Conservation (phyloP, 1,284 basidiomycete species). For the Ceratobasidium sp. region DNA sequence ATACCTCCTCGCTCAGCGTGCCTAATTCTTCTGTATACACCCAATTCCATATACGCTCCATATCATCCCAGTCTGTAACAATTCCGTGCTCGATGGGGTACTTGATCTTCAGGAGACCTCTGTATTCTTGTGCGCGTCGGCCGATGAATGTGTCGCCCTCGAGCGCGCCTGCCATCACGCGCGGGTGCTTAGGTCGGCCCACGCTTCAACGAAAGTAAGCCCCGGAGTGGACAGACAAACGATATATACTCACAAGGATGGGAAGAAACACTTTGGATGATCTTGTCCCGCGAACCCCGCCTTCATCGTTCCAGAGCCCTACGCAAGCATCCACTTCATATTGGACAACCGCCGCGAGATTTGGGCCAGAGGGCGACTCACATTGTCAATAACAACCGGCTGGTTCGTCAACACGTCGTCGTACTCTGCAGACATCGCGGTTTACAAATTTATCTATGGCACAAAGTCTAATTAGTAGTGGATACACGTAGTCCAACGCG, state of each 20-base stretch:
- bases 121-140: conserved; percentile 89
- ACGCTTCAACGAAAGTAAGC: conserved; percentile 66
- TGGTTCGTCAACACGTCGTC: conserved; percentile 93
- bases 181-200: conserved; percentile 93
- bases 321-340: conserved; percentile 46
- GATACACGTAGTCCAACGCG: conserved; percentile 9
- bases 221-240: conserved; percentile 48
- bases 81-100: conserved; percentile 97
- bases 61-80: conserved; percentile 97
- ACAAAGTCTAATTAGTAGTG: conserved; percentile 11
- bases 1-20: conserved; percentile 93
- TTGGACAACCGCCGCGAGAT: conserved; percentile 44
- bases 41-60: conserved; percentile 97
- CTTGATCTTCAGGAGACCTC: conserved; percentile 94
- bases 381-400: conserved; percentile 96
- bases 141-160: conserved; percentile 96
- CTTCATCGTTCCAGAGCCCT: conserved; percentile 98
- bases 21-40: conserved; percentile 95
- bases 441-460: background rate
- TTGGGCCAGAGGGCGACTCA: conserved; percentile 56
- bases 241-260: conserved; percentile 84
- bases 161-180: conserved; percentile 95
- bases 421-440: conserved; percentile 78
- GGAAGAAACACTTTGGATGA: conserved; percentile 98
- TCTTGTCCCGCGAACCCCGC: conserved; percentile 98